These are phyloP conservation scores for Gloeopeniophorella convolvens DNA, from an alignment of 768 basidiomycete species.

Conservation along the genomic window DNA sequence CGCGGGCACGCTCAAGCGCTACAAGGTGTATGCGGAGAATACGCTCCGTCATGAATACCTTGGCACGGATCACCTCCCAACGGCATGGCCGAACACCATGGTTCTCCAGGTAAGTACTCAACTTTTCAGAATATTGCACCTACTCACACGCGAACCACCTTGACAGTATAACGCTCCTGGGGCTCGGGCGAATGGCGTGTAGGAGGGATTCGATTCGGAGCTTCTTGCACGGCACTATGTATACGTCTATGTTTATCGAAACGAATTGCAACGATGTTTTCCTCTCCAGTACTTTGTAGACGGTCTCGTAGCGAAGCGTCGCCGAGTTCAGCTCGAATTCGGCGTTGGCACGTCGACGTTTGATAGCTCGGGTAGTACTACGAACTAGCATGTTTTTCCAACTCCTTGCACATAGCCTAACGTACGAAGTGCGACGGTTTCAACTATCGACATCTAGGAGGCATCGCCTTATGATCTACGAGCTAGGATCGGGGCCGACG, in stretches of 20 bases:
- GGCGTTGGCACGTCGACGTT: no score
- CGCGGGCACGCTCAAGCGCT: conserved; percentile 59
- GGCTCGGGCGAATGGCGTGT: not conserved
- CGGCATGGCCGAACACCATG: conserved; percentile 66
- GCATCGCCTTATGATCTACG: no score
- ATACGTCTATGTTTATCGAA: not conserved
- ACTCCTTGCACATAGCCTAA: no score
- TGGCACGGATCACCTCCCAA: conserved; percentile 39
- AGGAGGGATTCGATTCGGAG: no score
- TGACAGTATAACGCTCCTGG: conserved; percentile 2
- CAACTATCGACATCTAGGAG: no score
- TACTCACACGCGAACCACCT: not conserved
- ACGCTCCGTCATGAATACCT: conserved; percentile 53
- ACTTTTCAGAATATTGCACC: not conserved
- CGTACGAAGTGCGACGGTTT: no score
- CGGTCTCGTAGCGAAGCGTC: no score
- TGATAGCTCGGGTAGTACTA: no score
- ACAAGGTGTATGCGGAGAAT: conserved; percentile 38
- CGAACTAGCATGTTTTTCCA: no score
- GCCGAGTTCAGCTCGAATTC: no score
- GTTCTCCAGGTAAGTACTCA: conserved; percentile 44
- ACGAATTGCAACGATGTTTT: not conserved
- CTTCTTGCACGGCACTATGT: no score
- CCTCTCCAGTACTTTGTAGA: no score
- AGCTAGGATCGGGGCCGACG: conserved; percentile 26